Evolutionary conservation across 2,329 filamentous ascomycete species (phyloP).

Genomic region (Cercospora sp.): DNA sequence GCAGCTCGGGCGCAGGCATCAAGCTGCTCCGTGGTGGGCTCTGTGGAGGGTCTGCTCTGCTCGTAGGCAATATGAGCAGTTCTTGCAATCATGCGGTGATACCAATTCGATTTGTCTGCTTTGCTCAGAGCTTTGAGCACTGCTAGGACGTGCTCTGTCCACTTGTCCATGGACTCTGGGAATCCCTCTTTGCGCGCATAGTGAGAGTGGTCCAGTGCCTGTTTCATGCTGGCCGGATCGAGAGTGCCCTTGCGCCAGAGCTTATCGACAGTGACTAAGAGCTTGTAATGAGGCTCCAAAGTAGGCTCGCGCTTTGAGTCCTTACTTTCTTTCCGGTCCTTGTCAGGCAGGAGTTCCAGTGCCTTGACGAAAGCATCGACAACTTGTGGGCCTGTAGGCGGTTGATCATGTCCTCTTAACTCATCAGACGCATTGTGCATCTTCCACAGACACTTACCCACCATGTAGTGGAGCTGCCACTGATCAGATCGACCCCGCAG

Average conservation of each 20-base stretch:
- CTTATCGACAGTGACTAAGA: slow-evolving; percentile 79
- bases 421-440: slow-evolving; percentile 54
- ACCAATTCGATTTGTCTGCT: slow-evolving; percentile 92
- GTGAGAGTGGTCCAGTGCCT: slow-evolving; percentile 54
- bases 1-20: slow-evolving; percentile 58
- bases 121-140: slow-evolving; percentile 59
- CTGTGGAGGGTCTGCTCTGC: slow-evolving; percentile 4
- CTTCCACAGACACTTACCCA: slow-evolving; percentile 72
- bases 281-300: slow-evolving; percentile 89
- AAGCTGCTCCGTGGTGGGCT: not conserved
- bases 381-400: slow-evolving; percentile 48
- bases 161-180: slow-evolving; percentile 52
- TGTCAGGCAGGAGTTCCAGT: slow-evolving; percentile 58
- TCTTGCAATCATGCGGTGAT: slow-evolving; percentile 84
- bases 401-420: slow-evolving; percentile 24
- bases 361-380: slow-evolving; percentile 59
- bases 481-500: slow-evolving; percentile 59
- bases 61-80: slow-evolving; percentile 65
- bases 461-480: slow-evolving; percentile 69
- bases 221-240: slow-evolving; percentile 48
- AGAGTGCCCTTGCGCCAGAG: slow-evolving; percentile 59
- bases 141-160: slow-evolving; percentile 63
- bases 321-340: slow-evolving; percentile 50
- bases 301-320: slow-evolving; percentile 71
- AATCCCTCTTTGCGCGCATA: slow-evolving; percentile 55